A percentile compares a stretch with the other conserved stretches of the same genome.
phyloP scores from a whole-genome alignment of 139 green algal species.

The Pycnococcus provasolii region DNA sequence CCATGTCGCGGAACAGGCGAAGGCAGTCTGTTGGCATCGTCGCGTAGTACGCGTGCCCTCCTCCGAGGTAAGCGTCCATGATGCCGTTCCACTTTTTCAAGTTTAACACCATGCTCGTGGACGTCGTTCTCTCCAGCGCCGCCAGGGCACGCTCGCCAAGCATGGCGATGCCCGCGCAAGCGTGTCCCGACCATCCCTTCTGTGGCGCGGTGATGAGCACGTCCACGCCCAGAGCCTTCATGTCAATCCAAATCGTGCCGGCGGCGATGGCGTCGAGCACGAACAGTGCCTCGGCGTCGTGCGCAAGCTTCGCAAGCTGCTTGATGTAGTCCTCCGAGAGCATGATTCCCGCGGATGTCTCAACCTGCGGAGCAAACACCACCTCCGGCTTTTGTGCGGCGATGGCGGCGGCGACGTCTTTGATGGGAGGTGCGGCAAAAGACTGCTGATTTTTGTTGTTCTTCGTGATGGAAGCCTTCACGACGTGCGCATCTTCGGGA shows the following conservation, averaged over 20 bases:
- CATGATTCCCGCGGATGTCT: slow-evolving; percentile 30
- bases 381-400: slow-evolving; percentile 20
- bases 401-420: slow-evolving; percentile 21
- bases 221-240: slow-evolving; percentile 25
- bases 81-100: slow-evolving; percentile 26
- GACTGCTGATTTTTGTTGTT: slow-evolving; percentile 1
- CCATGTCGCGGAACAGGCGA: slow-evolving; percentile 17
- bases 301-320: slow-evolving; percentile 9
- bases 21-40: slow-evolving; percentile 30
- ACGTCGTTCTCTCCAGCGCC: slow-evolving; percentile 18
- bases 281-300: slow-evolving; percentile 20
- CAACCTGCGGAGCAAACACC: slow-evolving; percentile 31
- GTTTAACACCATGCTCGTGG: slow-evolving; percentile 27
- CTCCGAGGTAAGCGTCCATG: slow-evolving; percentile 27
- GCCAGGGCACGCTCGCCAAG: slow-evolving; percentile 14
- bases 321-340: slow-evolving; percentile 28
- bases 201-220: slow-evolving; percentile 26
- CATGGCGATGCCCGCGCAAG: slow-evolving; percentile 26
- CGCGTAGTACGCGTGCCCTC: slow-evolving; percentile 22
- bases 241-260: slow-evolving; percentile 28
- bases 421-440: slow-evolving; percentile 18
- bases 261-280: slow-evolving; percentile 28
- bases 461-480: slow-evolving; percentile 8
- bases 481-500: slow-evolving; percentile 12
- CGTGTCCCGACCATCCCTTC: slow-evolving; percentile 27